These are phyloP conservation scores for Mortierella sp. DNA, from an alignment of 371 early-diverging fungal species.

Conservation along the genomic window DNA sequence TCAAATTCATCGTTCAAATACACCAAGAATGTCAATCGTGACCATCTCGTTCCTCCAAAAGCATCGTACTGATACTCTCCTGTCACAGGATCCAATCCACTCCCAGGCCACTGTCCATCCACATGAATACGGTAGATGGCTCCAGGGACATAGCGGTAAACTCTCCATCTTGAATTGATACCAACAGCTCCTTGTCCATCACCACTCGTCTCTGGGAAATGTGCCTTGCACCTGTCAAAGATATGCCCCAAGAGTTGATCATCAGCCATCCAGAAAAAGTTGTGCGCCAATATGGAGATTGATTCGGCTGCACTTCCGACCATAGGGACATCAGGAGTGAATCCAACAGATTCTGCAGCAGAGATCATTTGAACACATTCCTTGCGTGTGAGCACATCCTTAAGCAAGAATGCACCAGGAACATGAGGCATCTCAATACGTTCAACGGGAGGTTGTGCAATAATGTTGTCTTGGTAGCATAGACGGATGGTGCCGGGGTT, in stretches of 20 bases:
- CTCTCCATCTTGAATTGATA: conserved; percentile 67
- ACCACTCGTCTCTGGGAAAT: conserved; percentile 58
- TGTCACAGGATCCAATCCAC: conserved; percentile 60
- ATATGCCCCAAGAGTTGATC: conserved; percentile 57
- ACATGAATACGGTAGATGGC: conserved; percentile 67
- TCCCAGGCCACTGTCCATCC: conserved; percentile 72
- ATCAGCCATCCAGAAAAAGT: conserved; percentile 72
- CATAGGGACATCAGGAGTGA: conserved; percentile 67
- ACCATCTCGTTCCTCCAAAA: conserved; percentile 61
- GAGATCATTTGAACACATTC: conserved; percentile 65
- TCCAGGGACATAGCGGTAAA: conserved; percentile 69
- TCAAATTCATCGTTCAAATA: conserved; percentile 71
- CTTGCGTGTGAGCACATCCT: conserved; percentile 60
- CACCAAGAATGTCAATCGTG: conserved; percentile 66
- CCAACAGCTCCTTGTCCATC: conserved; percentile 59
- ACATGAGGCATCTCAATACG: conserved; percentile 61
- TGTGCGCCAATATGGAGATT: conserved; percentile 65
- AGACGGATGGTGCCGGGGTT: conserved; percentile 60
- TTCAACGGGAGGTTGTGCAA: conserved; percentile 47
- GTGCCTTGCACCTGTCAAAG: conserved; percentile 59
- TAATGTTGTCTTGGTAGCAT: conserved; percentile 28
- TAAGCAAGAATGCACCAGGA: conserved; percentile 63
- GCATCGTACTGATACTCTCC: conserved; percentile 65
- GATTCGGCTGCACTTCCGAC: conserved; percentile 59
- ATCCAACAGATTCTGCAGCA: conserved; percentile 67